Conservation (phyloP, 108 stramenopile species). For the Aurantiochytrium sp. region DNA sequence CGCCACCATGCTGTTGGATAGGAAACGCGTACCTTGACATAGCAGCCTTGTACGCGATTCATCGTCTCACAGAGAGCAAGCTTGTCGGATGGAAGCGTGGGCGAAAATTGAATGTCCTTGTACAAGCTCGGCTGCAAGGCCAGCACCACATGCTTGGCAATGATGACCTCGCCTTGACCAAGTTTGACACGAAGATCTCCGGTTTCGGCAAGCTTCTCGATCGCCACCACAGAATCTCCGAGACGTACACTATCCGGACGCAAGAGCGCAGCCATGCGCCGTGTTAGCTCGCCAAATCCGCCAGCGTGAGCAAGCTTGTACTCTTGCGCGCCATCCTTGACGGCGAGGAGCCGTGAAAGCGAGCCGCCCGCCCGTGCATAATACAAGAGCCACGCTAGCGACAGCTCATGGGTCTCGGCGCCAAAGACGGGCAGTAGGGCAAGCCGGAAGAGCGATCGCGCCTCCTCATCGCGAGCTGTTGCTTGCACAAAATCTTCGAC, state of each 20-base stretch:
- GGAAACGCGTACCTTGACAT: not conserved
- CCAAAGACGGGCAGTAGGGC: slow-evolving; percentile 2
- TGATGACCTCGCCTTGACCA: not conserved
- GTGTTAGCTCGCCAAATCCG: not conserved
- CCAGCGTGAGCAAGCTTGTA: not conserved
- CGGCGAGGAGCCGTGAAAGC: not conserved
- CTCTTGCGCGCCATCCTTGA: not conserved
- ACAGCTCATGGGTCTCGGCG: not conserved
- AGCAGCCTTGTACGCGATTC: not conserved
- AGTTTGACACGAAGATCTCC: not conserved
- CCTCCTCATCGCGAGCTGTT: not conserved
- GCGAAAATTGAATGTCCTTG: not conserved
- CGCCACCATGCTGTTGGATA: not conserved
- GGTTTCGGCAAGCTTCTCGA: not conserved
- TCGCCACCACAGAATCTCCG: not conserved
- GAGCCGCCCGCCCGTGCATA: not conserved
- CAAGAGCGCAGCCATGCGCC: not conserved
- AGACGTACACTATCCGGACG: not conserved
- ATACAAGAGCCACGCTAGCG: not conserved
- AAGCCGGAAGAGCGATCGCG: not conserved
- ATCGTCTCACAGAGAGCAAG: not conserved
- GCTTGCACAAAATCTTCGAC: not conserved
- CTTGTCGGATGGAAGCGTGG: not conserved
- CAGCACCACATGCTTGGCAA: not conserved
- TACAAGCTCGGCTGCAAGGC: not conserved